Base-by-base conservation (phyloP, 805 yeast genomes). In the Candida maris region DNA sequence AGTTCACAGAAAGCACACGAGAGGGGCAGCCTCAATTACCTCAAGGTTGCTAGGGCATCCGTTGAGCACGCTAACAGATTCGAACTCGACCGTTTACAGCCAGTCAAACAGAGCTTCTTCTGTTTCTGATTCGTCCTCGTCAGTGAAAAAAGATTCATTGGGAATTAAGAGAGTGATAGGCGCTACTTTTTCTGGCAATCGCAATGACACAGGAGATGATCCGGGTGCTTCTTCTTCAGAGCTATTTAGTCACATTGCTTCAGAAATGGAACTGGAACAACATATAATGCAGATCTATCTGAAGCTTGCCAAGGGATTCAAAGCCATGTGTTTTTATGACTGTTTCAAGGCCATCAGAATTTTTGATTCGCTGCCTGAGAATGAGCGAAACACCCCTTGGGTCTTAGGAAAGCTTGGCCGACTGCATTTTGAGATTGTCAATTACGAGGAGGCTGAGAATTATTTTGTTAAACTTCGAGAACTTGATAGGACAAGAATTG, bases 361-460 rank as follows among this genome's bases (percentile, higher is more conserved):
- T 2, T 65, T 91, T 20, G 77, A 76, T 36, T 59, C 77, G 17
- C 65, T 93, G 15, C 85, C 94, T 1, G 72, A 70, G 33, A 51
- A 67, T 32, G 85, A 81, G 57, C 65, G 72, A 40, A 66, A 77
- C 36, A 73, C 96, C 16, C 93, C 97, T 0, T 88, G 93, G 85
- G 94, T 88, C 9, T 70, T 86, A 32, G 75, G 88, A 16, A 80
- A 81, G 47, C 57, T 84, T 17, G 98, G 95, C 1, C 68, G 88
- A 45, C 64, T 86, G 28, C 87, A 87, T 59, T 89, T 83, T 60
- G 97, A 91, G 57, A 77, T 84, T 45, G 91, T 85, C 14, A 84
- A 87, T 57, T 91, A 91, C 61, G 80, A 78, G 39, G 83, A 82
- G 58, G 73, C 94, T 6, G 84, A 79, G 42, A 57, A 65, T 28